A percentile compares a stretch with the other conserved stretches of the same genome.
These are phyloP conservation scores for Didymella glomerata DNA, from an alignment of 2,329 filamentous ascomycete genomes.

Conservation along the genomic window DNA sequence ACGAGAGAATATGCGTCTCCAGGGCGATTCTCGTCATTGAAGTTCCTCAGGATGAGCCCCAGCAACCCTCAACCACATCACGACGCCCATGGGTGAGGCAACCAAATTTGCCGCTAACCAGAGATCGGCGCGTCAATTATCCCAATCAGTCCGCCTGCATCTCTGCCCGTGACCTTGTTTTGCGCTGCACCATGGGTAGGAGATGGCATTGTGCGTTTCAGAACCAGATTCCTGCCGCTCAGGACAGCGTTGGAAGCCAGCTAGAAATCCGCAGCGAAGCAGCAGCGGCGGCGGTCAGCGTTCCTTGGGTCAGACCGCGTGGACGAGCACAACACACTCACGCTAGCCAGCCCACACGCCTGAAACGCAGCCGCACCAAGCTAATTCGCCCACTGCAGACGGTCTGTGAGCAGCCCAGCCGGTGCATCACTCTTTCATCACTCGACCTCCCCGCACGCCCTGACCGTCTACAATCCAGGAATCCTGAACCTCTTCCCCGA, in stretches of 20 bases:
- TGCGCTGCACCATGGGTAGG: slow-evolving; percentile 3
- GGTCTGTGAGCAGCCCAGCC: slow-evolving; percentile 1
- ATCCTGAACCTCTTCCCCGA: not conserved
- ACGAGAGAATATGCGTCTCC: not conserved
- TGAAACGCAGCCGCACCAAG: slow-evolving; percentile 14
- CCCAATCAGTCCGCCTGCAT: slow-evolving; percentile 12
- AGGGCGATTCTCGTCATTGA: not conserved
- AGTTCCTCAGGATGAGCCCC: slow-evolving; percentile 3
- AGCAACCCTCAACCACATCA: slow-evolving; percentile 8
- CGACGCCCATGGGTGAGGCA: slow-evolving; percentile 16
- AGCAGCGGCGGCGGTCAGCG: slow-evolving; percentile 1
- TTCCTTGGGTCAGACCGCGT: not conserved
- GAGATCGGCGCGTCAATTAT: slow-evolving; percentile 30
- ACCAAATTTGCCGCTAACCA: slow-evolving; percentile 20
- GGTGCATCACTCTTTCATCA: slow-evolving; percentile 30
- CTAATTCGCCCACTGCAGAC: not conserved
- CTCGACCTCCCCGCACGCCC: slow-evolving; percentile 18
- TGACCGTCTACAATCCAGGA: not conserved
- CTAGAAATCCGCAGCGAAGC: not conserved
- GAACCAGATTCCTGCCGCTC: not conserved
- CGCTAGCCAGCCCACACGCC: not conserved
- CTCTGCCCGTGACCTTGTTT: slow-evolving; percentile 4
- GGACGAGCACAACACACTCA: not conserved
- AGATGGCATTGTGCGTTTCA: slow-evolving; percentile 5
- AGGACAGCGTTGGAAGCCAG: not conserved